Base-by-base conservation (phyloP, 2,329 filamentous ascomycete species). In the Venturia carpophila region DNA sequence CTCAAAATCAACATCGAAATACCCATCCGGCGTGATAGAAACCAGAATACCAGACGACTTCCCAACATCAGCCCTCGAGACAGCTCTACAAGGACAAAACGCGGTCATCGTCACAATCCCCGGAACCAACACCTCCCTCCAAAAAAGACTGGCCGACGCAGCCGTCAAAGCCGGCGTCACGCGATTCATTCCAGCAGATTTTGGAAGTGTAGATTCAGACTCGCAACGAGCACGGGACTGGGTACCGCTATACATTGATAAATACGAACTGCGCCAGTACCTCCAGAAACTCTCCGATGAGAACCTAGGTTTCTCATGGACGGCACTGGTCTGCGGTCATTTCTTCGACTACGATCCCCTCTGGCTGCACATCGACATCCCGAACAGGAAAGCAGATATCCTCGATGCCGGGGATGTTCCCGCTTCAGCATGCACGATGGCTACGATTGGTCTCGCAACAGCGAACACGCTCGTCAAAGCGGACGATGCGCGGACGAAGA, bases 1-100 rank as follows among this genome's bases (percentile, higher is more conserved):
- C 11, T 76, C 74, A 15, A 75, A 72, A 67, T 74, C 73, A 21
- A 43, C 63, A 24, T 24, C 63, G 3, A 71, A 69, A 1, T 75
- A 75, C 64, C 56, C 64, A 47, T n/a, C 52, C 10, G n/a, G 34
- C 27, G 56, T 65, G 4, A 62, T 6, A 47, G 56, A 61, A 43
- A 56, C 52, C 11, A 42, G 5, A 13, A 30, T 65, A 21, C 45
- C 64, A 19, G 64, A 65, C 17, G 56, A 62, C 34, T 60, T 62
- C n/a, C 42, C 64, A 3, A 6, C 24, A n/a, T 30, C 62, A 5
- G 17, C 24, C 4, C 64, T 65, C 21, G 55, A 30, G 39, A 3
- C 69, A 1, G 66, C 60, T 0, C 62, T 76, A 11, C 69, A 68
- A 64, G 49, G 49, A 24, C 58, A 64, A 49, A 62, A 67, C 47